phyloP scores from a whole-genome alignment of 2,329 filamentous ascomycete genomes.

The Fusarium sp. region DNA sequence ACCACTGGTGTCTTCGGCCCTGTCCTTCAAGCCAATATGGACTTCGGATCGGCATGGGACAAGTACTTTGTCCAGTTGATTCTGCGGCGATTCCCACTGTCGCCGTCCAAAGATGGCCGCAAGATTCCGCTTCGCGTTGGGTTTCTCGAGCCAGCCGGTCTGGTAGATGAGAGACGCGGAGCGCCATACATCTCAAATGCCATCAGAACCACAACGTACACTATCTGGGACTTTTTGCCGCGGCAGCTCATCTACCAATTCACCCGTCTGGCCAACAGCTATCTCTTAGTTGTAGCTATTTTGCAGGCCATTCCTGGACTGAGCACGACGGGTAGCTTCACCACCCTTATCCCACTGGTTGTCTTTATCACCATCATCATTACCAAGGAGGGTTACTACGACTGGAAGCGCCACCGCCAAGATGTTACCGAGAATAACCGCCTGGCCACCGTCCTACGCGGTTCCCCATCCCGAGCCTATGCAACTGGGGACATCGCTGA shows the following conservation, averaged over 20 bases:
- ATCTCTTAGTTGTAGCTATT: background rate
- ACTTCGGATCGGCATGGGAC: background rate
- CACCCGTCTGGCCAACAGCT: conserved; percentile 1
- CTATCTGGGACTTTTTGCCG: background rate
- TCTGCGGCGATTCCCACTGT: background rate
- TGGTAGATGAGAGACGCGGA: background rate
- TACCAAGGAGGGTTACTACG: conserved; percentile 3
- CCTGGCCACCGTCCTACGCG: background rate
- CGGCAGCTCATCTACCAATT: background rate
- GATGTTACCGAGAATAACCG: background rate
- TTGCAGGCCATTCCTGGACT: background rate
- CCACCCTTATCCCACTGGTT: background rate
- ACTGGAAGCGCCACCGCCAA: background rate
- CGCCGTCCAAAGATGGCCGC: background rate
- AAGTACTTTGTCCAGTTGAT: background rate
- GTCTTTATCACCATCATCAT: background rate
- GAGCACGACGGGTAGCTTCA: background rate
- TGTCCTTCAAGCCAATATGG: background rate
- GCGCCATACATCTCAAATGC: background rate
- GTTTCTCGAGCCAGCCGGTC: background rate
- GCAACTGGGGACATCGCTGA: background rate
- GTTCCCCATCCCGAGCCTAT: background rate
- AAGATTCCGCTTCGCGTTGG: background rate
- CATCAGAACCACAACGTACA: background rate
- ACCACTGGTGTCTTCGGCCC: too few relatives aligned